Evolutionary conservation across 2,329 filamentous ascomycete species (phyloP).

Genomic region (Aspergillus hortae): DNA sequence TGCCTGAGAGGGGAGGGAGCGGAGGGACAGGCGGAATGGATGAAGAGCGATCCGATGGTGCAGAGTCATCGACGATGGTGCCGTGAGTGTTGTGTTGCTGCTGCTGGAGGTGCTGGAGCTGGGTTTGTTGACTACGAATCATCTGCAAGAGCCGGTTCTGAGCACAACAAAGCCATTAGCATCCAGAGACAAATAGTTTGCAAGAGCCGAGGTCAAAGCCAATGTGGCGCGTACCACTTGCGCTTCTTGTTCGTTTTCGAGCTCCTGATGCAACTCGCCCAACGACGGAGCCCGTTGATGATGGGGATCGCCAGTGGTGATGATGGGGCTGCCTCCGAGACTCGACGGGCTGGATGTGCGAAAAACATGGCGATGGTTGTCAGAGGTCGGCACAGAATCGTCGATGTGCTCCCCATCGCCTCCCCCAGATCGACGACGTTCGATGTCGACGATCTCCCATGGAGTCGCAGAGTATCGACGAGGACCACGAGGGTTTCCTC

Average conservation of each 20-base stretch:
- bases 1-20: slow-evolving; percentile 8
- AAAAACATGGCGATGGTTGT: slow-evolving; percentile 24
- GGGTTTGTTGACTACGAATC: slow-evolving; percentile 47
- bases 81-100: slow-evolving; percentile 23
- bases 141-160: slow-evolving; percentile 50
- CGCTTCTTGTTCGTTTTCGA: slow-evolving; percentile 51
- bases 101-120: slow-evolving; percentile 40
- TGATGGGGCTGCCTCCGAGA: slow-evolving; percentile 39
- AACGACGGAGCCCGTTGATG: slow-evolving; percentile 47
- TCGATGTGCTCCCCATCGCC: slow-evolving; percentile 23
- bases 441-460: slow-evolving; percentile 36
- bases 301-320: slow-evolving; percentile 45
- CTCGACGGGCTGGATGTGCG: slow-evolving; percentile 43
- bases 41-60: slow-evolving; percentile 31
- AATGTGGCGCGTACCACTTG: slow-evolving; percentile 39
- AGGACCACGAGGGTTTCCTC: slow-evolving; percentile 67
- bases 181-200: slow-evolving; percentile 2
- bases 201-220: slow-evolving; percentile 7
- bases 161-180: slow-evolving; percentile 3
- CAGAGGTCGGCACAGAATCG: too few relatives aligned
- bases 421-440: slow-evolving; percentile 41
- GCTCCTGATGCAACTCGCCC: slow-evolving; percentile 49
- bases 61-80: slow-evolving; percentile 43
- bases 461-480: slow-evolving; percentile 35
- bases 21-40: slow-evolving; percentile 30